Percentiles rank a stretch among this genome's conserved stretches.
These are phyloP conservation scores for Curvularia eragrostidis DNA, from an alignment of 2,329 filamentous ascomycete species.

Conservation along the genomic window DNA sequence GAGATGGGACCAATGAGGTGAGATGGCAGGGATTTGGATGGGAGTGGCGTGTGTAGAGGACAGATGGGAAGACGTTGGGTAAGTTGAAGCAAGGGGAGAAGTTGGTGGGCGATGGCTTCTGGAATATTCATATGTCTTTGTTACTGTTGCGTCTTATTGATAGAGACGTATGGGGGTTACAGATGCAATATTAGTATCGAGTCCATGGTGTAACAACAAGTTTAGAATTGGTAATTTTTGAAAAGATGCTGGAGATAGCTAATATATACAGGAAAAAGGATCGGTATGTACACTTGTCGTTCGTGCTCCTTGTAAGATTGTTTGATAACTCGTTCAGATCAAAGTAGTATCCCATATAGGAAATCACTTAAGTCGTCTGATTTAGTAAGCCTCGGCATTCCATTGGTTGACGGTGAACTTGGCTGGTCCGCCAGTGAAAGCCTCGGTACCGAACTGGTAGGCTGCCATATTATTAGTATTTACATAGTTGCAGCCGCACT, in stretches of 20 bases:
- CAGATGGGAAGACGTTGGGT: too few species aligned
- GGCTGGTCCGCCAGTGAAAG: constrained; percentile 32
- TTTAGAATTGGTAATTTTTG: not conserved
- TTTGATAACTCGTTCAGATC: not conserved
- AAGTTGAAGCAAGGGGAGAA: too few species aligned
- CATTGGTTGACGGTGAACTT: constrained; percentile 30
- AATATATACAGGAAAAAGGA: not conserved
- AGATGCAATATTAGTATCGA: not conserved
- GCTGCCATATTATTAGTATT: constrained; percentile 18
- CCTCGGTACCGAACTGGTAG: constrained; percentile 34
- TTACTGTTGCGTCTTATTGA: not conserved
- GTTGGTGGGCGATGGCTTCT: too few species aligned
- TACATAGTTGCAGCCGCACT: not conserved
- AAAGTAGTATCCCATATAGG: not conserved
- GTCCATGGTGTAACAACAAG: not conserved
- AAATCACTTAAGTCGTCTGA: not conserved
- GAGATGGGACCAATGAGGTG: too few species aligned
- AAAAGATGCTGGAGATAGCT: not conserved
- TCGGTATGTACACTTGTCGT: not conserved
- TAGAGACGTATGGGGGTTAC: not conserved
- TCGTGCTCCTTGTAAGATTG: not conserved
- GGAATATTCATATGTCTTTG: too few species aligned
- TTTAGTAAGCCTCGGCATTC: constrained; percentile 20
- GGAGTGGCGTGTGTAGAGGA: too few species aligned
- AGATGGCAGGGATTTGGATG: too few species aligned